These are phyloP conservation scores for Firmiana major DNA, from an alignment of 345 rosid species.

Conservation along the genomic window DNA sequence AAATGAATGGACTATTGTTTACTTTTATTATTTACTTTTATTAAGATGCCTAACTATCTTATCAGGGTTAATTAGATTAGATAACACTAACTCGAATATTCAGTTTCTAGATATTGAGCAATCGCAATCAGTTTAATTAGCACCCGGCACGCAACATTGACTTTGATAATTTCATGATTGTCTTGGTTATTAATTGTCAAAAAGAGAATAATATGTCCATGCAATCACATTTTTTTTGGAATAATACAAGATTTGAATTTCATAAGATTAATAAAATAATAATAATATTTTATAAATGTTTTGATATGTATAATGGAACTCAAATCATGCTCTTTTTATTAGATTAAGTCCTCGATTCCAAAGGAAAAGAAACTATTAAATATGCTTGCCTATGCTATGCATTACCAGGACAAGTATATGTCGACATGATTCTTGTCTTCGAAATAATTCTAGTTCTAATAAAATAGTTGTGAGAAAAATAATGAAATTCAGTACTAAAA, in stretches of 20 bases:
- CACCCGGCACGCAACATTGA: neutral
- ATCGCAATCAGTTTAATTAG: neutral
- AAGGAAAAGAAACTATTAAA: neutral
- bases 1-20: too few species aligned
- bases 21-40: too few species aligned
- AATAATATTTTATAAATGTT: neutral
- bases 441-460: too few species aligned
- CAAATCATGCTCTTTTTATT: neutral
- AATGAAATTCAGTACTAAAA: too few species aligned
- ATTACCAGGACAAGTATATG: too few species aligned
- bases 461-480: too few species aligned
- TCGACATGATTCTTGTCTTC: too few species aligned
- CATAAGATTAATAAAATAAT: neutral
- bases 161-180: neutral
- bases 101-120: neutral
- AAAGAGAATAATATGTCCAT: neutral
- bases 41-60: too few species aligned
- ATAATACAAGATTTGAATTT: neutral
- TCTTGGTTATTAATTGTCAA: neutral
- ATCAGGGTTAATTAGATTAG: too few species aligned
- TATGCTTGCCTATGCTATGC: too few species aligned
- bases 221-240: neutral
- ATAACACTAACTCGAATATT: too few species aligned
- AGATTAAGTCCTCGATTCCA: too few species aligned
- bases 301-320: neutral